Evolutionary conservation across 768 basidiomycete species (phyloP), one percentile per base, ranked within the genome.

Genomic region (Guyanaporus albipodus): DNA sequence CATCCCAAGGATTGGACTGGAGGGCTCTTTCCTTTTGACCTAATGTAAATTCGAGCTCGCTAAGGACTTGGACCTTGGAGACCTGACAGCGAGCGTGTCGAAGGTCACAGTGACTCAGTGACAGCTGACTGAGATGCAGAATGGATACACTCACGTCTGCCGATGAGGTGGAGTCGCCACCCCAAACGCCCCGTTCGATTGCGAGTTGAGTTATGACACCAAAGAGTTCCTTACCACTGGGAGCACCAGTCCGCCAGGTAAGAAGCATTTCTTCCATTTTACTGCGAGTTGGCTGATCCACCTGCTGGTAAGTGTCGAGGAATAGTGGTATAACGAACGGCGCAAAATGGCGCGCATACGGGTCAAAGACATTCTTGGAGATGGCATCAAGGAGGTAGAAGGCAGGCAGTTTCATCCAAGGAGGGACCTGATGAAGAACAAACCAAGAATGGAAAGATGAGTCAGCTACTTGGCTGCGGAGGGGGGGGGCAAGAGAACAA

Each of bases 211-310:
- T 78, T 3, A 79, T 78, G 23, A 79, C 68, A 34, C 92, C 88
- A 62, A 98, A 99, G 2, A 99, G 73, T 61, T 94, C 89, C 42
- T 80, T 80, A 28, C 88, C 80, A 27, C 74, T 77, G 3, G 89
- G 86, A 12, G 87, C 84, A 14, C 91, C 92, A 19, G 82, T 86
- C 32, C 93, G 78, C 96, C 96, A 99, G 6, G 96, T 95, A 23
- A 89, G 68, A 12, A 98, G 79, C 84, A 99, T 92, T 67, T 99
- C 96, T 63, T 95, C 91, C 90, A 99, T 94, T 68, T 98, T 98
- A 64, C 82, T 80, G 50, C 87, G 83, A 21, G 91, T 95, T 33
- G 68, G 69, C 41, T 82, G 81, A 62, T 96, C 93, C 54, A 96
- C 94, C 57, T 82, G 77, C 37, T 79, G 75, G 68, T 98, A 97